These are phyloP conservation scores for Fusarium udum DNA, from an alignment of 2,329 filamentous ascomycete species.

Conservation along the genomic window DNA sequence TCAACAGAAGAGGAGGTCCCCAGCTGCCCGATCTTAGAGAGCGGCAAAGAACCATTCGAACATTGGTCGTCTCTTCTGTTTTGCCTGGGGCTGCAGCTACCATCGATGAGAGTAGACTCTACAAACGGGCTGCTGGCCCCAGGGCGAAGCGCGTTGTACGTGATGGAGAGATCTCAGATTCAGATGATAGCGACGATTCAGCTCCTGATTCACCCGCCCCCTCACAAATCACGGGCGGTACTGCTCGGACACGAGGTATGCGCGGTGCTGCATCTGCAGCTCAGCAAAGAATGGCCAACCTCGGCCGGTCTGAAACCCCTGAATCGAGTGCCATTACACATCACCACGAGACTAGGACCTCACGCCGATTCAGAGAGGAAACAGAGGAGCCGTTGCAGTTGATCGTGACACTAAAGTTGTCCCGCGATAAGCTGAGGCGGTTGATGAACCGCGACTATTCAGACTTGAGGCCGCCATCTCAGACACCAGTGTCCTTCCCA, in stretches of 20 bases:
- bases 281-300: conserved; percentile 84
- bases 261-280: conserved; percentile 87
- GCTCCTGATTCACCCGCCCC: conserved; percentile 85
- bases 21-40: conserved; percentile 96
- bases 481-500: conserved; percentile 48
- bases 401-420: conserved; percentile 79
- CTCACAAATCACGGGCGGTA: conserved; percentile 75
- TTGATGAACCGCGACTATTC: conserved; percentile 65
- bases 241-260: conserved; percentile 86
- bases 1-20: conserved; percentile 91
- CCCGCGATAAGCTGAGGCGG: conserved; percentile 75
- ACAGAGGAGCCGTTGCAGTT: conserved; percentile 77
- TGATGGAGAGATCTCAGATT: conserved; percentile 82
- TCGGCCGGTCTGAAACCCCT: conserved; percentile 88
- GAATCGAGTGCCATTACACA: conserved; percentile 71
- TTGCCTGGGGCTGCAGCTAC: conserved; percentile 84
- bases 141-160: conserved; percentile 63
- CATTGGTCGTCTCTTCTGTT: conserved; percentile 89
- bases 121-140: conserved; percentile 76
- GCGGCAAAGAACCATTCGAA: conserved; percentile 90
- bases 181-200: conserved; percentile 91
- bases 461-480: conserved; percentile 50
- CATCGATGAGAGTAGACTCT: conserved; percentile 86
- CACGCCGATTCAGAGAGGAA: conserved; percentile 76
- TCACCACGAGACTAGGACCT: conserved; percentile 77